phyloP scores from a whole-genome alignment of 2,329 filamentous ascomycete genomes.

The Parafenestella ontariensis region DNA sequence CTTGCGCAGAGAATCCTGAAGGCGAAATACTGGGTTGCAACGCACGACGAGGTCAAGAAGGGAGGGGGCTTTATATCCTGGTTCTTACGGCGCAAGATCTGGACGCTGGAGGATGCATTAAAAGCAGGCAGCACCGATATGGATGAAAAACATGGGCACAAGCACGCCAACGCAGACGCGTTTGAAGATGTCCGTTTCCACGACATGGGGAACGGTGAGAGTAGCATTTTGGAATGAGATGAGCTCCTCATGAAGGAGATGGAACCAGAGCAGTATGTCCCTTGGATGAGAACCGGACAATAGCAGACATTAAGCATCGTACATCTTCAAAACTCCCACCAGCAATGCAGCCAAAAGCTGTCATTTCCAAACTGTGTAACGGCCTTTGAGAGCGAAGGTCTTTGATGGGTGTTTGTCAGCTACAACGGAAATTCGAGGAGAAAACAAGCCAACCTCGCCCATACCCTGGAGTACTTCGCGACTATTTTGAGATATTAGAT shows the following conservation, averaged over 20 bases:
- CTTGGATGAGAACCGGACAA: neutral
- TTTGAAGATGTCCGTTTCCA: constrained; percentile 57
- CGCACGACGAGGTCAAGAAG: constrained; percentile 69
- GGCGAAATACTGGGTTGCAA: constrained; percentile 69
- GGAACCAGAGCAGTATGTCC: neutral
- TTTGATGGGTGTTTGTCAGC: too few relatives aligned
- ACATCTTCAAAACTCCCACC: neutral
- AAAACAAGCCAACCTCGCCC: too few relatives aligned
- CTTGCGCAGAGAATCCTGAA: constrained; percentile 60
- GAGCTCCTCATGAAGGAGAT: neutral
- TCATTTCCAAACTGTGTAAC: too few relatives aligned
- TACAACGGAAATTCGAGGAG: too few relatives aligned
- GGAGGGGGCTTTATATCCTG: constrained; percentile 64
- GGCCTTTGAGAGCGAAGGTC: too few relatives aligned
- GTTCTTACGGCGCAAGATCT: constrained; percentile 54
- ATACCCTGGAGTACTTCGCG: too few relatives aligned
- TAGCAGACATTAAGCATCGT: neutral
- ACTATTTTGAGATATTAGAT: too few relatives aligned
- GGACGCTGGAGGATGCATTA: constrained; percentile 57
- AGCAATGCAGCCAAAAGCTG: neutral
- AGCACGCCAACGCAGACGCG: constrained; percentile 10
- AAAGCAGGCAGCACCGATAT: constrained; percentile 55
- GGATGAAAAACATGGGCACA: constrained; percentile 38
- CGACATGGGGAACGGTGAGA: constrained; percentile 65
- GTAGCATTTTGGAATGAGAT: constrained; percentile 56